phyloP scores from a whole-genome alignment of 768 basidiomycete species.

The Tulasnella sp. region DNA sequence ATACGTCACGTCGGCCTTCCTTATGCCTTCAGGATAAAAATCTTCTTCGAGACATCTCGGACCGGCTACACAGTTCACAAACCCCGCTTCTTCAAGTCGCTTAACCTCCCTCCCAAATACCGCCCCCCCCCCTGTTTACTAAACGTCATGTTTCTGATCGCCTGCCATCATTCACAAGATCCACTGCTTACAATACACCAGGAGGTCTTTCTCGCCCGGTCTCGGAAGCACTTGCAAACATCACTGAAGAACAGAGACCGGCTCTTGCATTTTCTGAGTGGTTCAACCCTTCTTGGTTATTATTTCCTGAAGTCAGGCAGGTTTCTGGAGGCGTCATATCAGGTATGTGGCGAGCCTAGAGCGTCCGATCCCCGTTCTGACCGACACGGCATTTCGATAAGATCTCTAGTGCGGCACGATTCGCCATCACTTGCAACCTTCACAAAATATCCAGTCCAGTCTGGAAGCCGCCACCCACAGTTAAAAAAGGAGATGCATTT shows the following conservation, averaged over 20 bases:
- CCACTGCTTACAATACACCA: slow-evolving; percentile 19
- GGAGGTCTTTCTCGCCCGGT: slow-evolving; percentile 13
- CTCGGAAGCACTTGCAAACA: neutral
- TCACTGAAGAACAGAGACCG: slow-evolving; percentile 26
- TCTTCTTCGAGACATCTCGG: slow-evolving; percentile 24
- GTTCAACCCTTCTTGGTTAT: slow-evolving; percentile 20
- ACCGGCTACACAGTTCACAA: slow-evolving; percentile 19
- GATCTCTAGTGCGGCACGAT: slow-evolving; percentile 27
- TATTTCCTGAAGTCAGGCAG: slow-evolving; percentile 20
- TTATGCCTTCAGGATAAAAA: slow-evolving; percentile 13
- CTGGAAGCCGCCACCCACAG: slow-evolving; percentile 21
- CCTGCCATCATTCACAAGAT: slow-evolving; percentile 22
- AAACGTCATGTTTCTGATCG: slow-evolving; percentile 29
- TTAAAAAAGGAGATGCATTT: neutral
- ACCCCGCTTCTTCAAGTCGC: slow-evolving; percentile 27
- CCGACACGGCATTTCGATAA: neutral
- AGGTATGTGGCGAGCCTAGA: neutral
- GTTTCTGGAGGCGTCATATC: slow-evolving; percentile 27
- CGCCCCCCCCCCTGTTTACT: slow-evolving; percentile 29
- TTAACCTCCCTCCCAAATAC: slow-evolving; percentile 11
- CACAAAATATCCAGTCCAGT: slow-evolving; percentile 17
- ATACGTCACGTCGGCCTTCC: neutral
- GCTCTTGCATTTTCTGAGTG: slow-evolving; percentile 26
- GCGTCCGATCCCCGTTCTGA: neutral
- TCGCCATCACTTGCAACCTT: slow-evolving; percentile 27